phyloP scores from a whole-genome alignment of 148 eudicot species.

The Fallopia convolvulus region DNA sequence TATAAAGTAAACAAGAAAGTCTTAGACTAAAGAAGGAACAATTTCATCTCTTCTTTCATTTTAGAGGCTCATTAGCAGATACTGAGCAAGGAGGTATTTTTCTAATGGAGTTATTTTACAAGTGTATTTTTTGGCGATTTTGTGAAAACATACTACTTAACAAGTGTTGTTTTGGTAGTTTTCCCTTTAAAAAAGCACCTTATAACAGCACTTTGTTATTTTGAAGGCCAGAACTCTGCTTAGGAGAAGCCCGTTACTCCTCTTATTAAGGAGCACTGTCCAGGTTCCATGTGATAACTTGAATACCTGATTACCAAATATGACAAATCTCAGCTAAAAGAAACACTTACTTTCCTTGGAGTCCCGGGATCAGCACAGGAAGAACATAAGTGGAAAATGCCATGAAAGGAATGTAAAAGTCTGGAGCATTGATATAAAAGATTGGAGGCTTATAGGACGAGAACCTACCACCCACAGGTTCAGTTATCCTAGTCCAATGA shows the following conservation, averaged over 20 bases:
- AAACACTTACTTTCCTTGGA: slow-evolving; percentile 76
- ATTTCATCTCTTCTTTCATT: too few relatives aligned
- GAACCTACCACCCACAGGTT: slow-evolving; percentile 94
- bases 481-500: slow-evolving; percentile 96
- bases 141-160: too few relatives aligned
- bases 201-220: not conserved
- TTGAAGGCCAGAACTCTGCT: not conserved
- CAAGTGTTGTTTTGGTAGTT: not conserved
- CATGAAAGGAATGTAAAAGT: slow-evolving; percentile 86
- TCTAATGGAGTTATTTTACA: too few relatives aligned
- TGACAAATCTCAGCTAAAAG: not conserved
- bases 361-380: slow-evolving; percentile 72
- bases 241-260: not conserved
- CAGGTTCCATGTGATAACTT: not conserved
- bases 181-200: not conserved
- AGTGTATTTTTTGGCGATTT: too few relatives aligned
- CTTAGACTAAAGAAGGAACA: too few relatives aligned
- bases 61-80: too few relatives aligned
- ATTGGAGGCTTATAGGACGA: slow-evolving; percentile 92
- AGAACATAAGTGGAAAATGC: slow-evolving; percentile 88
- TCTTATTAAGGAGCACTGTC: not conserved
- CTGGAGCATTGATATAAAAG: slow-evolving; percentile 85
- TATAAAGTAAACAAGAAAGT: slow-evolving; percentile 3
- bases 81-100: too few relatives aligned
- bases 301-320: not conserved